Evolutionary conservation across 805 yeast species (phyloP).

Genomic region (Lachancea meyersii): DNA sequence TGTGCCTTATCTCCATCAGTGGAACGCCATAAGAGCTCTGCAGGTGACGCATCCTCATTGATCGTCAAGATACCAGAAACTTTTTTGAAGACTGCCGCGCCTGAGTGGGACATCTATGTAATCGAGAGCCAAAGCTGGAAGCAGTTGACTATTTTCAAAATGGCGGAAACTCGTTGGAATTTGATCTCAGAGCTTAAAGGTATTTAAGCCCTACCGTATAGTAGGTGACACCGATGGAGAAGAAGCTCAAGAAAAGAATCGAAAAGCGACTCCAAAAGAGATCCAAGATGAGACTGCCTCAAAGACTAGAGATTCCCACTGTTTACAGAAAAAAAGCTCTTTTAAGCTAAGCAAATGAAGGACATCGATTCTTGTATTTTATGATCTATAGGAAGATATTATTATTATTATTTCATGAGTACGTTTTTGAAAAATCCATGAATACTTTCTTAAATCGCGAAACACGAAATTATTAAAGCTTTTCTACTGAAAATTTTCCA

Average conservation of each 20-base stretch:
- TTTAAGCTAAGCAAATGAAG: too few relatives aligned
- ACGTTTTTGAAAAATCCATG: neutral
- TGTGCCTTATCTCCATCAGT: constrained; percentile 46
- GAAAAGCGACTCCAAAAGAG: too few relatives aligned
- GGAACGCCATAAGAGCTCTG: constrained; percentile 48
- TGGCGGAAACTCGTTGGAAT: too few relatives aligned
- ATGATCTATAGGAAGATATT: neutral
- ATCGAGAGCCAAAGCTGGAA: neutral
- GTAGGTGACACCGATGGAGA: too few relatives aligned
- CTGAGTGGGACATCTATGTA: constrained; percentile 37
- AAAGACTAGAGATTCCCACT: too few relatives aligned
- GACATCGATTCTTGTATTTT: neutral
- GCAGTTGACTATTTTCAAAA: neutral
- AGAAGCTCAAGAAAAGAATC: too few relatives aligned
- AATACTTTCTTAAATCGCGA: constrained; percentile 1
- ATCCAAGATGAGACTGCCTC: too few relatives aligned
- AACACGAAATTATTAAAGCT: neutral
- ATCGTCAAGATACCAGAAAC: constrained; percentile 51
- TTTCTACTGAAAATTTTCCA: constrained; percentile 5
- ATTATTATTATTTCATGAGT: neutral
- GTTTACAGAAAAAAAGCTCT: too few relatives aligned
- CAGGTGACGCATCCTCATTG: constrained; percentile 51
- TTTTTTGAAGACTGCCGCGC: constrained; percentile 51
- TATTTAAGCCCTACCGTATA: too few relatives aligned
- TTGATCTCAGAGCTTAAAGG: too few relatives aligned